A percentile compares a stretch with the other conserved stretches of the same genome.
phyloP scores from a whole-genome alignment of 1,284 basidiomycete species.

The Phylloboletellus chloephorus region DNA sequence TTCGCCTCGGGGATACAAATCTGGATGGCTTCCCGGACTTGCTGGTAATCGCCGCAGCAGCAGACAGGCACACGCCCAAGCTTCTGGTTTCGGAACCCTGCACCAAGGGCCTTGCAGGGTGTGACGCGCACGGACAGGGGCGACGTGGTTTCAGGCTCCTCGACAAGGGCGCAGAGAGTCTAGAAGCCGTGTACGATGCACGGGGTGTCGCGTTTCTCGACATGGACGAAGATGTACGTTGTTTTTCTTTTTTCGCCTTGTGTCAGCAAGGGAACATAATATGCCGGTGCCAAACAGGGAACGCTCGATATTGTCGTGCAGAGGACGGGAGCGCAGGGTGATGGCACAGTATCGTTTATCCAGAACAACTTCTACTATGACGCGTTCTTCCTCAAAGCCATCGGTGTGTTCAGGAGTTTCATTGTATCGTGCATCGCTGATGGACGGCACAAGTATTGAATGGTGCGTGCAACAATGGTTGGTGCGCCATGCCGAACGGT shows the following conservation, averaged over 20 bases:
- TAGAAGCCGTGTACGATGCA: conserved; percentile 74
- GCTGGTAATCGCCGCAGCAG: conserved; percentile 57
- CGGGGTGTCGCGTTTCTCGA: conserved; percentile 81
- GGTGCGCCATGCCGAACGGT: conserved; percentile 61
- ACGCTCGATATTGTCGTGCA: conserved; percentile 92
- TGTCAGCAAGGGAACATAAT: conserved; percentile 3
- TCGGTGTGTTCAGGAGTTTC: conserved; percentile 48
- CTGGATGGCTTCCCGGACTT: conserved; percentile 95
- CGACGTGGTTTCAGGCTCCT: conserved; percentile 60
- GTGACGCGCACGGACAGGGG: conserved; percentile 41
- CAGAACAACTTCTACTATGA: conserved; percentile 99
- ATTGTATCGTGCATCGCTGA: conserved; percentile 1
- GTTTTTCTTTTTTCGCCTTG: conserved; percentile 10
- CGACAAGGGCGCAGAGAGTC: conserved; percentile 55
- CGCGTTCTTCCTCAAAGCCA: conserved; percentile 97
- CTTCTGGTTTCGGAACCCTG: conserved; percentile 77
- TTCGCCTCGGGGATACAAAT: conserved; percentile 88
- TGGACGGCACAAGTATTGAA: conserved; percentile 64
- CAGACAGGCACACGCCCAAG: conserved; percentile 50
- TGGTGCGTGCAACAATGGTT: conserved; percentile 82
- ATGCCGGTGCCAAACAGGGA: conserved; percentile 49
- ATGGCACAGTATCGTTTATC: conserved; percentile 72
- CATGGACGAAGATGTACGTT: conserved; percentile 89
- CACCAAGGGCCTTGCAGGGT: conserved; percentile 49
- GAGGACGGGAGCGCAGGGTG: conserved; percentile 62